phyloP scores from a whole-genome alignment of 2,329 filamentous ascomycete species.

The Colletotrichum sp. region DNA sequence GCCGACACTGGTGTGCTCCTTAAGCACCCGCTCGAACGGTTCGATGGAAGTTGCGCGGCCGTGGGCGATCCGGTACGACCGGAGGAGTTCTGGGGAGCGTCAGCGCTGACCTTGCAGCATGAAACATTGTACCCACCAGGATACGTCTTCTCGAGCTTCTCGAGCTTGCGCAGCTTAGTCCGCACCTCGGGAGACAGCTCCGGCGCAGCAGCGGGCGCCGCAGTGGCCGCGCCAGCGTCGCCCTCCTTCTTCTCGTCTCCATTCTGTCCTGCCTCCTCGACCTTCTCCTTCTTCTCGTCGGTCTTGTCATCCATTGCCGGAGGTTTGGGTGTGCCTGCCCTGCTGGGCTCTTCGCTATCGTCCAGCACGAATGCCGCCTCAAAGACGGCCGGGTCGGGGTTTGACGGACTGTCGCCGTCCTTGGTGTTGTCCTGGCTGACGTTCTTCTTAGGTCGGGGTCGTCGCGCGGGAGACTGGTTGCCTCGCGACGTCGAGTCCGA shows the following conservation, averaged over 20 bases:
- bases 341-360: slow-evolving; percentile 74
- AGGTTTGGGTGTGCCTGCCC: slow-evolving; percentile 61
- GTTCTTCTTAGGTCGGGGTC: slow-evolving; percentile 43
- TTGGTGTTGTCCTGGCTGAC: slow-evolving; percentile 27
- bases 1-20: slow-evolving; percentile 89
- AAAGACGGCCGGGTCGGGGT: slow-evolving; percentile 86
- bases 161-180: slow-evolving; percentile 80
- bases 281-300: slow-evolving; percentile 21
- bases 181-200: slow-evolving; percentile 78
- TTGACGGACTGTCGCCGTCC: slow-evolving; percentile 47
- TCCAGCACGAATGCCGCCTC: slow-evolving; percentile 87
- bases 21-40: slow-evolving; percentile 87
- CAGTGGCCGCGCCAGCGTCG: slow-evolving; percentile 21
- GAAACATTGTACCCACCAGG: slow-evolving; percentile 60
- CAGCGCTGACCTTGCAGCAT: background rate
- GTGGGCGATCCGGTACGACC: slow-evolving; percentile 92
- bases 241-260: slow-evolving; percentile 24
- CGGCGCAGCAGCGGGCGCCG: slow-evolving; percentile 18
- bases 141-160: slow-evolving; percentile 87
- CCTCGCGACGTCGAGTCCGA: slow-evolving; percentile 38
- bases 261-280: slow-evolving; percentile 20
- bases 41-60: slow-evolving; percentile 86
- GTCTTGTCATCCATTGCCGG: slow-evolving; percentile 34
- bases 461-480: slow-evolving; percentile 22
- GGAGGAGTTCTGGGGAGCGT: slow-evolving; percentile 70